These are phyloP conservation scores for Albifimbria verrucaria DNA, from an alignment of 2,329 filamentous ascomycete species.

Conservation along the genomic window DNA sequence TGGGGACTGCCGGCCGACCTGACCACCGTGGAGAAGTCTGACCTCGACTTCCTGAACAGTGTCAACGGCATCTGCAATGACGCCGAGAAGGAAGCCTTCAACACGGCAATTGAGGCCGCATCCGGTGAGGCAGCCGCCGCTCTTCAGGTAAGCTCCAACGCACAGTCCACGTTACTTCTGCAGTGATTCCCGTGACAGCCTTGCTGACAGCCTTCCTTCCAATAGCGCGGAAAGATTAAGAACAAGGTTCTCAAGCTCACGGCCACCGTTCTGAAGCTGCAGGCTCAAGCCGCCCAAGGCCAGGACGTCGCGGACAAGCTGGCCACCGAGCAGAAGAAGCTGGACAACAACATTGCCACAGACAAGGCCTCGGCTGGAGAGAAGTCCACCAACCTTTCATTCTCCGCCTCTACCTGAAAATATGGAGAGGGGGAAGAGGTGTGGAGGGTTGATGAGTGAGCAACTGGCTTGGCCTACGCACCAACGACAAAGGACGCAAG, in stretches of 20 bases:
- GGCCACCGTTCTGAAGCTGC: slow-evolving; percentile 47
- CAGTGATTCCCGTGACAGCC: not conserved
- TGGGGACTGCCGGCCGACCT: slow-evolving; percentile 37
- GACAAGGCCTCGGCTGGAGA: slow-evolving; percentile 47
- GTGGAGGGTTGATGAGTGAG: too few relatives aligned
- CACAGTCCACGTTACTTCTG: rapidly evolving
- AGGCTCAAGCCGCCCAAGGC: slow-evolving; percentile 49
- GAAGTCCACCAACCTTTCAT: slow-evolving; percentile 30
- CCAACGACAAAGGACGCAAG: too few relatives aligned
- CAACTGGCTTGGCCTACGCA: too few relatives aligned
- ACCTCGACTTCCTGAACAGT: slow-evolving; percentile 46
- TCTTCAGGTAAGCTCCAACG: slow-evolving; percentile 35
- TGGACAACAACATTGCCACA: slow-evolving; percentile 49
- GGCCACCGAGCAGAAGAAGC: slow-evolving; percentile 45
- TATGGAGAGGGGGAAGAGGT: too few relatives aligned
- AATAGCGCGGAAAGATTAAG: slow-evolving; percentile 52
- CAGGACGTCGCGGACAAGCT: slow-evolving; percentile 41
- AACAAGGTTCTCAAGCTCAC: slow-evolving; percentile 59
- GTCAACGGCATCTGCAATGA: slow-evolving; percentile 52
- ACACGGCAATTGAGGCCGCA: slow-evolving; percentile 48
- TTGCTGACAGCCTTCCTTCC: not conserved
- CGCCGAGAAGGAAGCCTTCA: slow-evolving; percentile 51
- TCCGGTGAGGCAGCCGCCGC: slow-evolving; percentile 42
- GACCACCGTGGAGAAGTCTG: slow-evolving; percentile 39
- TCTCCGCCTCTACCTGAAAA: slow-evolving; percentile 13